Percentiles rank a stretch among this genome's conserved stretches.
These are phyloP conservation scores for Talaromyces adpressus DNA, from an alignment of 495 filamentous ascomycete genomes.

Conservation along the genomic window DNA sequence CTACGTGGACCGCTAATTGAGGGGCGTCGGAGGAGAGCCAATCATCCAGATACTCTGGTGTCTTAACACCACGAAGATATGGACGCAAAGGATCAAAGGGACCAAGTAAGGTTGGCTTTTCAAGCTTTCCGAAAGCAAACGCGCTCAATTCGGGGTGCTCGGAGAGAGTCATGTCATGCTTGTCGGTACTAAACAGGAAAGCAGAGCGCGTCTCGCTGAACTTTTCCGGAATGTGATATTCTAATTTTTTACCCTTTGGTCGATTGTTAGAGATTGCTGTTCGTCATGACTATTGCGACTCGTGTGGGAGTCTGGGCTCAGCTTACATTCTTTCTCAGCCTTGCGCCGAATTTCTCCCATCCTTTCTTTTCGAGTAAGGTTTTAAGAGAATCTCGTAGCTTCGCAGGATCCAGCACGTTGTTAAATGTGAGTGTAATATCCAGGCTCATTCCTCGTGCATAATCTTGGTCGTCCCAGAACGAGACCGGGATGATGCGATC, in stretches of 20 bases:
- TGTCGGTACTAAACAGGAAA: constrained; percentile 23
- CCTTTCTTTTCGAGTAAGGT: constrained; percentile 26
- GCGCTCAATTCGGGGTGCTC: constrained; percentile 23
- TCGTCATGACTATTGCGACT: not conserved
- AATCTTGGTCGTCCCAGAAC: not conserved
- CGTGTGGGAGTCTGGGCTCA: not conserved
- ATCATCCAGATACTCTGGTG: constrained; percentile 23
- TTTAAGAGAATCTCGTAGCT: constrained; percentile 28
- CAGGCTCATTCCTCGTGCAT: constrained; percentile 7
- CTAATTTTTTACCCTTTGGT: constrained; percentile 19
- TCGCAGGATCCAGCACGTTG: constrained; percentile 37
- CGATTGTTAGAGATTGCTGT: constrained; percentile 11
- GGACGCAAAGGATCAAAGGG: not conserved
- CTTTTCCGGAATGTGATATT: constrained; percentile 34
- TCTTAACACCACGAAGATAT: not conserved
- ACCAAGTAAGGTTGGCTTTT: constrained; percentile 1
- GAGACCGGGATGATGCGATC: constrained; percentile 1
- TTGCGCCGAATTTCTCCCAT: constrained; percentile 40
- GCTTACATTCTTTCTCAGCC: constrained; percentile 30
- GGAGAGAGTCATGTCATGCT: constrained; percentile 15
- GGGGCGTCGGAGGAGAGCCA: constrained; percentile 33
- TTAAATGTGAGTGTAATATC: constrained; percentile 32
- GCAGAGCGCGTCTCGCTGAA: constrained; percentile 26
- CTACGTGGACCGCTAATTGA: constrained; percentile 39
- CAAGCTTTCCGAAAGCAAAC: constrained; percentile 18